Conservation (phyloP, 1,284 basidiomycete genomes). For the Apiotrichum sp. region DNA sequence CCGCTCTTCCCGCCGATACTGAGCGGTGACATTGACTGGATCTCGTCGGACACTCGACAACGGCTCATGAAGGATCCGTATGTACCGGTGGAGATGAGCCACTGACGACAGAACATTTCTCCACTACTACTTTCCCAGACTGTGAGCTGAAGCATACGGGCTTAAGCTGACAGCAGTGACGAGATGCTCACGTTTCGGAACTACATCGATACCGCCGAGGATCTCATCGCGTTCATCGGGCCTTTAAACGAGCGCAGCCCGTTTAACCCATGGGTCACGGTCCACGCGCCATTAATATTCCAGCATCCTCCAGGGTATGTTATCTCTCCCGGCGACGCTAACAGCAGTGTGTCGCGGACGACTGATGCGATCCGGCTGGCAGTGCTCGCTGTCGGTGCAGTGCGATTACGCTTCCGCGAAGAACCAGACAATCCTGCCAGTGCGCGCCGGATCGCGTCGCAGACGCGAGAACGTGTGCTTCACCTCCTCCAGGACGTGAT, state of each 20-base stretch:
- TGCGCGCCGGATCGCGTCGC: slow-evolving; percentile 24
- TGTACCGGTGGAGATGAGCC: slow-evolving; percentile 6
- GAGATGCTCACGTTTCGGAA: slow-evolving; percentile 40
- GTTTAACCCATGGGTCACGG: slow-evolving; percentile 40
- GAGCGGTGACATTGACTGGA: slow-evolving; percentile 12
- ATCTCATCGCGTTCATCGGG: slow-evolving; percentile 39
- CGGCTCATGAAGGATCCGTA: slow-evolving; percentile 27
- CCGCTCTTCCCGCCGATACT: background rate
- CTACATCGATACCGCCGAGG: slow-evolving; percentile 34
- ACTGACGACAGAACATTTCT: slow-evolving; percentile 3
- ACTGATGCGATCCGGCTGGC: slow-evolving; percentile 35
- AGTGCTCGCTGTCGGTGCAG: slow-evolving; percentile 37
- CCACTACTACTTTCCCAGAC: slow-evolving; percentile 2
- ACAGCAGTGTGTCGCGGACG: slow-evolving; percentile 18
- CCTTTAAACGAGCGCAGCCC: slow-evolving; percentile 17
- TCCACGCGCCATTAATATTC: slow-evolving; percentile 39
- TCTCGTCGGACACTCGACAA: slow-evolving; percentile 12
- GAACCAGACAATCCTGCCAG: slow-evolving; percentile 25
- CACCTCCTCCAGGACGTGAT: slow-evolving; percentile 19
- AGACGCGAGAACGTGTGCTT: slow-evolving; percentile 25
- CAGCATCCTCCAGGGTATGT: slow-evolving; percentile 31
- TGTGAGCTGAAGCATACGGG: background rate
- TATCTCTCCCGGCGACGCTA: background rate
- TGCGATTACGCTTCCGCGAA: slow-evolving; percentile 33
- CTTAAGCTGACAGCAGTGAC: slow-evolving; percentile 19